These are phyloP conservation scores for Neotropicomus parvogracilis DNA, from an alignment of 1,284 basidiomycete genomes.

Conservation along the genomic window DNA sequence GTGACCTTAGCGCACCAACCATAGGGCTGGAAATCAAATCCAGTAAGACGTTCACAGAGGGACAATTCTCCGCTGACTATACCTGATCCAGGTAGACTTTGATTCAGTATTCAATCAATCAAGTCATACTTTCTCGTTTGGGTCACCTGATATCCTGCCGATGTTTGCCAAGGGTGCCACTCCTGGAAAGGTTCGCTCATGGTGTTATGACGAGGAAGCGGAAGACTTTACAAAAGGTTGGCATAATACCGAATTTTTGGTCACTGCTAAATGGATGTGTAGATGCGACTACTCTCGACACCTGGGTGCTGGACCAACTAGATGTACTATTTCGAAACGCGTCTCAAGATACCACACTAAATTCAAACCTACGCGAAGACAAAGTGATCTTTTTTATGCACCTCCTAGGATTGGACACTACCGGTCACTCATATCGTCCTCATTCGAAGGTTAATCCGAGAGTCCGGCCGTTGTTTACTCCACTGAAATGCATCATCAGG, in stretches of 20 bases:
- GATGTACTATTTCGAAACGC: constrained; percentile 60
- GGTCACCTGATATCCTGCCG: constrained; percentile 86
- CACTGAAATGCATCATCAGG: constrained; percentile 38
- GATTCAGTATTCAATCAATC: constrained; percentile 90
- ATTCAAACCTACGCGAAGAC: constrained; percentile 48
- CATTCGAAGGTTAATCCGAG: constrained; percentile 55
- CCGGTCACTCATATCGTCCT: constrained; percentile 86
- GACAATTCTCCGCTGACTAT: constrained; percentile 8
- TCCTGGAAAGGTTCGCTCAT: constrained; percentile 68
- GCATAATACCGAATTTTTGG: neutral
- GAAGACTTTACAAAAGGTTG: constrained; percentile 84
- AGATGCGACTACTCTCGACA: constrained; percentile 79
- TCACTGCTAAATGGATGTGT: constrained; percentile 1
- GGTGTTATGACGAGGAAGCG: constrained; percentile 75
- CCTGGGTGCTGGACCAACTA: constrained; percentile 77
- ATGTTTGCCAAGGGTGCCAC: constrained; percentile 82
- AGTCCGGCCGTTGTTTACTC: neutral
- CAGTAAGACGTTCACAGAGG: constrained; percentile 43
- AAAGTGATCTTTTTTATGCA: constrained; percentile 83
- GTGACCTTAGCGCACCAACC: constrained; percentile 8
- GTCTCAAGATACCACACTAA: constrained; percentile 46
- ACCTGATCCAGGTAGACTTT: constrained; percentile 62
- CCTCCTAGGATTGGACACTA: constrained; percentile 82
- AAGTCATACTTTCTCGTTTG: constrained; percentile 76
- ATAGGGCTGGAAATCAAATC: constrained; percentile 88